Percentiles rank a stretch among this genome's conserved stretches.
These are phyloP conservation scores for Domatiomyces globalis DNA, from an alignment of 2,329 filamentous ascomycete species.

Conservation along the genomic window DNA sequence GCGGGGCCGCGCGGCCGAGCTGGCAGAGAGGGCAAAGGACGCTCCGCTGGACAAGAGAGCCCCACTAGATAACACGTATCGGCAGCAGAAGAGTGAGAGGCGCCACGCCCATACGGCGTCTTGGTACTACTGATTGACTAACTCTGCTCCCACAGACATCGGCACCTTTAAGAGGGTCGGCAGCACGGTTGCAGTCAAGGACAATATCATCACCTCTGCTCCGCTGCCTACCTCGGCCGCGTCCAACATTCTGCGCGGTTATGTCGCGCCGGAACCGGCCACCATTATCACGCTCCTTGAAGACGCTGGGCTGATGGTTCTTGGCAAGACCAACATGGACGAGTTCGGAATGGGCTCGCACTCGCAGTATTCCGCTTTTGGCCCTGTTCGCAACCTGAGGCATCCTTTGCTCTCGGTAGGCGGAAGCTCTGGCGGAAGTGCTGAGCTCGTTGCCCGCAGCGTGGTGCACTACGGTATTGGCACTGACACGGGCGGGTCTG, in stretches of 20 bases:
- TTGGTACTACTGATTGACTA: background rate
- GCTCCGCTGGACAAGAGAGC: background rate
- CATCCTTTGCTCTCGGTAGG: constrained; percentile 54
- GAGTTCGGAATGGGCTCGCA: constrained; percentile 94
- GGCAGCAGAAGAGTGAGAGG: background rate
- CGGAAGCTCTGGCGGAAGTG: constrained; percentile 87
- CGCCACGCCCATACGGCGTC: background rate
- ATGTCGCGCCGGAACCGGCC: constrained; percentile 65
- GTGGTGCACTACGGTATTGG: constrained; percentile 50
- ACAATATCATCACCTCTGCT: constrained; percentile 54
- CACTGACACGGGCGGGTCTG: constrained; percentile 85
- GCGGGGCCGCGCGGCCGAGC: background rate
- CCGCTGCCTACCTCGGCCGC: constrained; percentile 66
- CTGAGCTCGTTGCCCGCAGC: constrained; percentile 52
- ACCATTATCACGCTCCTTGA: constrained; percentile 61
- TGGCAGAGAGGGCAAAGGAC: background rate
- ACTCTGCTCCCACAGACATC: background rate
- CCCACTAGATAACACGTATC: background rate
- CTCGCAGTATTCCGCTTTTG: constrained; percentile 53
- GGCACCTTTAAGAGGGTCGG: constrained; percentile 2
- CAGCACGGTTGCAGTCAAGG: constrained; percentile 50
- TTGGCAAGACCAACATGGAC: constrained; percentile 83
- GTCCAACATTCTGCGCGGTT: constrained; percentile 57
- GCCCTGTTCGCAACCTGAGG: constrained; percentile 38
- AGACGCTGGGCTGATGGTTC: constrained; percentile 46